Evolutionary conservation across 2,329 filamentous ascomycete genomes (phyloP).

Genomic region (Talaromyces marneffei): DNA sequence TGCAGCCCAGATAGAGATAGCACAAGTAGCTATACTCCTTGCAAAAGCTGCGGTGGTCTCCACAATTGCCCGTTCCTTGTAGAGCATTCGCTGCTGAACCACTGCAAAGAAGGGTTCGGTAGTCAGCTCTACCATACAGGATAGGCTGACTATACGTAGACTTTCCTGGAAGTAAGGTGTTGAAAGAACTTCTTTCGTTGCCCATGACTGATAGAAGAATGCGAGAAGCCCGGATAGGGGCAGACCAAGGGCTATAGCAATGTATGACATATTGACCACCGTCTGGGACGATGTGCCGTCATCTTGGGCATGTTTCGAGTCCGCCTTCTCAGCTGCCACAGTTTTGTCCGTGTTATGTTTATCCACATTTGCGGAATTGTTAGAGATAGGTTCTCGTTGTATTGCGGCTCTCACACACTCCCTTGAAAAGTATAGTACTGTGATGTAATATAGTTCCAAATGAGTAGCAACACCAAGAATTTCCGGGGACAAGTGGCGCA

Average conservation of each 20-base stretch:
- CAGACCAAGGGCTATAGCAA: constrained; percentile 65
- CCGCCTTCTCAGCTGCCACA: neutral
- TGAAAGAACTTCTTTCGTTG: constrained; percentile 44
- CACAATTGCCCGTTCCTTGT: constrained; percentile 71
- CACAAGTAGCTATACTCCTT: constrained; percentile 71
- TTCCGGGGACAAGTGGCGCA: constrained; percentile 80
- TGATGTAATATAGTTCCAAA: constrained; percentile 86
- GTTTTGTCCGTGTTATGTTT: neutral
- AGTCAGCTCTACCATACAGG: constrained; percentile 66
- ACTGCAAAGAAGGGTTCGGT: constrained; percentile 87
- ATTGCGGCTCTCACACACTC: constrained; percentile 89
- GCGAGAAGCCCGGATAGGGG: constrained; percentile 60
- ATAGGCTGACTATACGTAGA: constrained; percentile 50
- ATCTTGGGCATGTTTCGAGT: neutral
- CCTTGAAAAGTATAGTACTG: constrained; percentile 88
- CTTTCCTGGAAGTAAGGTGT: constrained; percentile 61
- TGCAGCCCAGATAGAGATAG: constrained; percentile 60
- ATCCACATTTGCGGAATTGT: constrained; percentile 13
- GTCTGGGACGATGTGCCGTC: constrained; percentile 52
- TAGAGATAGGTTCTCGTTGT: constrained; percentile 60
- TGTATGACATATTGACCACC: constrained; percentile 80
- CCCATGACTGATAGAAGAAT: constrained; percentile 58
- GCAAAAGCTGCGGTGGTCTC: constrained; percentile 76
- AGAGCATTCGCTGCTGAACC: constrained; percentile 73
- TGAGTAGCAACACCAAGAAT: constrained; percentile 82